Percentiles rank a stretch among this genome's conserved stretches.
phyloP scores from a whole-genome alignment of 371 early-diverging fungal genomes.

The Smittium culicis region DNA sequence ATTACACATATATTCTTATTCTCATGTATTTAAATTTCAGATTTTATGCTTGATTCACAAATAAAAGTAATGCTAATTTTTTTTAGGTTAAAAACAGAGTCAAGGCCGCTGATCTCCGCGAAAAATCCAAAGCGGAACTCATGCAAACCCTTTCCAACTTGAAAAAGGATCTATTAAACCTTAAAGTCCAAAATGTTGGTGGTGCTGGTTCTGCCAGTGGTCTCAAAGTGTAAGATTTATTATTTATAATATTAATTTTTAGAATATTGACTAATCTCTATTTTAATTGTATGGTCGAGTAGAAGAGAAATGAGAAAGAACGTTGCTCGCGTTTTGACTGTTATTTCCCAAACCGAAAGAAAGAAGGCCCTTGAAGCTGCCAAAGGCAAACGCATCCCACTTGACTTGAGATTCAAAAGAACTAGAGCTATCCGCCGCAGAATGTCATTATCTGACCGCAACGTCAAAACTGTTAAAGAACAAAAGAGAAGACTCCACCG shows the following conservation, averaged over 20 bases:
- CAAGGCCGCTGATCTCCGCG: constrained; percentile 81
- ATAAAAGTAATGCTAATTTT: too few relatives aligned
- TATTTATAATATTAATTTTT: not conserved
- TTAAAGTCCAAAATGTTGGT: constrained; percentile 83
- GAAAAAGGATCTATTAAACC: constrained; percentile 78
- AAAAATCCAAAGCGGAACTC: constrained; percentile 80
- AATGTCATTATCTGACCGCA: constrained; percentile 59
- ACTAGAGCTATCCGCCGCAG: constrained; percentile 92
- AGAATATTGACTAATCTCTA: not conserved
- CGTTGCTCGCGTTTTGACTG: constrained; percentile 83
- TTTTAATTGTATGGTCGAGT: not conserved
- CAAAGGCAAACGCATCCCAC: constrained; percentile 79
- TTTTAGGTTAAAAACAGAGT: constrained; percentile 41
- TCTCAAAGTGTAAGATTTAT: constrained; percentile 41
- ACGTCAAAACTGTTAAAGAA: constrained; percentile 56
- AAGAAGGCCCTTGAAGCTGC: constrained; percentile 65
- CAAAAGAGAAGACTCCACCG: constrained; percentile 70
- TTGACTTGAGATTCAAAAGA: constrained; percentile 89
- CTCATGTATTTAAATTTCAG: too few relatives aligned
- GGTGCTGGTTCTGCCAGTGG: constrained; percentile 60
- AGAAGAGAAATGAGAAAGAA: constrained; percentile 61
- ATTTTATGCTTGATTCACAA: too few relatives aligned
- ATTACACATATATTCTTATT: too few relatives aligned
- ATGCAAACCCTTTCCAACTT: constrained; percentile 75
- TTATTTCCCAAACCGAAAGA: constrained; percentile 79